These are phyloP conservation scores for Fusarium agapanthi DNA, from an alignment of 2,329 filamentous ascomycete genomes.

Conservation along the genomic window DNA sequence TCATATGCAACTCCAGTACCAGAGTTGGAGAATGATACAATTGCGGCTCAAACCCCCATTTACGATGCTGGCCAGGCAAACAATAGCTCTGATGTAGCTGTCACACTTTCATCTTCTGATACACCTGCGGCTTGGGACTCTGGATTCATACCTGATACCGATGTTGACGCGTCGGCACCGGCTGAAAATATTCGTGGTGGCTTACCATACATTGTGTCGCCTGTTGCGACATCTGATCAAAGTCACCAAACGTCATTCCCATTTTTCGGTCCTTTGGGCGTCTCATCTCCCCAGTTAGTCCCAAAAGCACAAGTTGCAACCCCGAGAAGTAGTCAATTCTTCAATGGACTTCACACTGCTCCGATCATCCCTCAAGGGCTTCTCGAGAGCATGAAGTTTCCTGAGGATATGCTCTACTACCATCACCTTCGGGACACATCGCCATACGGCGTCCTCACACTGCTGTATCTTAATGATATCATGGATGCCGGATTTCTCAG, in stretches of 20 bases:
- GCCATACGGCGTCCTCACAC: conserved; percentile 10
- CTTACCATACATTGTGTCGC: background rate
- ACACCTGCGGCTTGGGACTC: background rate
- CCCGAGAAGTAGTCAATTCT: background rate
- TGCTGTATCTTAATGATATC: conserved; percentile 13
- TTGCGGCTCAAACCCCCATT: background rate
- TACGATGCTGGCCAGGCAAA: background rate
- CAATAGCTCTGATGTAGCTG: background rate
- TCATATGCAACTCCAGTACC: background rate
- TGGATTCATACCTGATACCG: background rate
- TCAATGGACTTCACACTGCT: background rate
- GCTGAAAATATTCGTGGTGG: background rate
- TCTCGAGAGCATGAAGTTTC: conserved; percentile 13
- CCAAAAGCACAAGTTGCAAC: background rate
- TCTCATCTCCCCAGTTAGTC: background rate
- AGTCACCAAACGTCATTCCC: background rate
- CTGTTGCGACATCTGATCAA: background rate
- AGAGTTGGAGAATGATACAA: background rate
- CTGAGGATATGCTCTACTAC: conserved; percentile 32
- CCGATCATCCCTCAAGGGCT: conserved; percentile 15
- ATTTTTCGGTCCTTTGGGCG: background rate
- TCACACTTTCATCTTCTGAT: background rate
- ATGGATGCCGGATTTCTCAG: background rate
- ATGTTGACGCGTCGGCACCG: background rate
- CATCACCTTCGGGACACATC: conserved; percentile 23